Conservation (phyloP, 352 stramenopile species). For the Phytophthora sp. region DNA sequence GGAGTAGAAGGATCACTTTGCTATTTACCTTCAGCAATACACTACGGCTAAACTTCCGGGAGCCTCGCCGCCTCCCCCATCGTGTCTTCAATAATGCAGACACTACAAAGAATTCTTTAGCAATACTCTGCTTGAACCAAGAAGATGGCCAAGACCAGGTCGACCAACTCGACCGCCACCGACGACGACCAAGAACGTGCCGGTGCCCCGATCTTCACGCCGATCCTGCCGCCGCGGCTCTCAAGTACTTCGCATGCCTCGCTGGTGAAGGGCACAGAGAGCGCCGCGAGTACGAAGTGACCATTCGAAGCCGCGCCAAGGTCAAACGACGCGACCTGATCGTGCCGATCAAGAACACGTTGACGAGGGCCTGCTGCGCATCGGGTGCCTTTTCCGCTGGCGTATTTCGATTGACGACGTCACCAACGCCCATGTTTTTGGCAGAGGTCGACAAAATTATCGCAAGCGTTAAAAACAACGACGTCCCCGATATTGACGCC, state of each 20-base stretch:
- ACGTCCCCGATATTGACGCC: not conserved
- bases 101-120: constrained; percentile 4
- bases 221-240: not conserved
- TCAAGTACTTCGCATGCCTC: not conserved
- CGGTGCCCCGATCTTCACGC: not conserved
- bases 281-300: not conserved
- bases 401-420: not conserved
- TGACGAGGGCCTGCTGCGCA: not conserved
- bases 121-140: not conserved
- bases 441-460: not conserved
- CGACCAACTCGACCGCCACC: not conserved
- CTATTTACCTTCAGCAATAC: not conserved
- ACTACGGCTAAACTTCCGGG: not conserved
- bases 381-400: not conserved
- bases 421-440: not conserved
- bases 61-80: not conserved
- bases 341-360: not conserved
- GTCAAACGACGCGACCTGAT: not conserved
- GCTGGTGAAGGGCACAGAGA: not conserved
- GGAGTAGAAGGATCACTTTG: not conserved
- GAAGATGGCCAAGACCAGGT: not conserved
- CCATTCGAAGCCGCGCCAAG: not conserved
- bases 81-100: not conserved
- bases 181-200: not conserved
- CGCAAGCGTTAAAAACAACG: not conserved